phyloP scores from a whole-genome alignment of 2,329 filamentous ascomycete genomes.

The Aureobasidium sp. region DNA sequence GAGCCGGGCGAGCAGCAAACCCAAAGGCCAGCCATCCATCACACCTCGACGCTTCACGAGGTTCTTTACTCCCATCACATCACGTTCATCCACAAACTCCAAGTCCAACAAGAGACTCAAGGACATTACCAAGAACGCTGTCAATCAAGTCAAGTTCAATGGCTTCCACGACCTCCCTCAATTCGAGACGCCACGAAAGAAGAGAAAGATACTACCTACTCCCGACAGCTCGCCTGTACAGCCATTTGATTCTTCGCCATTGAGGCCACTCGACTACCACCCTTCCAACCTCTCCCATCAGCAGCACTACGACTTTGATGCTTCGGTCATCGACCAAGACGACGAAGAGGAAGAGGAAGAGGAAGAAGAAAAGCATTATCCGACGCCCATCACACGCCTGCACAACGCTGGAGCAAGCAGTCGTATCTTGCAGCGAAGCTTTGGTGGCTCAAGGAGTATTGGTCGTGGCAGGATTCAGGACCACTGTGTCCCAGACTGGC shows the following conservation, averaged over 20 bases:
- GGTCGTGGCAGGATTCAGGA: conserved; percentile 34
- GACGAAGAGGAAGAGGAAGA: conserved; percentile 14
- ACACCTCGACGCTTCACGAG: conserved; percentile 45
- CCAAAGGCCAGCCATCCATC: conserved; percentile 42
- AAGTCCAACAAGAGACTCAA: conserved; percentile 41
- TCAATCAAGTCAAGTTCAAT: conserved; percentile 30
- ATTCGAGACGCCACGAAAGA: conserved; percentile 26
- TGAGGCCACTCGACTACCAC: conserved; percentile 2
- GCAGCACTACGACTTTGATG: not conserved
- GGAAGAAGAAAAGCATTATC: conserved; percentile 36
- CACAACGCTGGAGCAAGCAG: conserved; percentile 28
- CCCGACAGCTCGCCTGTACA: conserved; percentile 36
- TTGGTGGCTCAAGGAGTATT: conserved; percentile 36
- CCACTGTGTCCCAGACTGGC: conserved; percentile 45
- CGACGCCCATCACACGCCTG: conserved; percentile 34
- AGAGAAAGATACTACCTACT: conserved; percentile 39
- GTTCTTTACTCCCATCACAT: conserved; percentile 41
- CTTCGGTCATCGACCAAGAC: conserved; percentile 8
- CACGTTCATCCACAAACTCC: conserved; percentile 24
- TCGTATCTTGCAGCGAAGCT: conserved; percentile 39
- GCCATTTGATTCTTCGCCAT: conserved; percentile 17
- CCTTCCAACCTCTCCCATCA: conserved; percentile 1
- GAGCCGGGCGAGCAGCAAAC: conserved; percentile 28
- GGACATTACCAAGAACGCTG: conserved; percentile 42
- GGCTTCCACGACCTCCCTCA: conserved; percentile 22